Conservation (phyloP, 2,329 filamentous ascomycete species). For the Verticillium nonalfalfae region DNA sequence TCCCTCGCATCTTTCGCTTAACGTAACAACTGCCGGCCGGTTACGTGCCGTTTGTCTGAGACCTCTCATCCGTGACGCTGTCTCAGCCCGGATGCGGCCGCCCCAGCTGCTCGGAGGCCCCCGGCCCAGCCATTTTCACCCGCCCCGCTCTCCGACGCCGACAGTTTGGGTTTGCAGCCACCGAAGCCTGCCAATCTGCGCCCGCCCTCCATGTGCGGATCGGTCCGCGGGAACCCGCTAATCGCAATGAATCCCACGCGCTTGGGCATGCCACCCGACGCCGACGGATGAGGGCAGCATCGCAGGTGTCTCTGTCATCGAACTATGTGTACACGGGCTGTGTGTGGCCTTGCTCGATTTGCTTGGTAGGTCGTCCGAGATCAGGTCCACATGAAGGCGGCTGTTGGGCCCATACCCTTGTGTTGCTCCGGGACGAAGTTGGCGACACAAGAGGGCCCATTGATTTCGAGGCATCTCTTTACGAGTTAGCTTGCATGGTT, state of each 20-base stretch:
- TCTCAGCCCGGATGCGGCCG: constrained; percentile 1
- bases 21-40: constrained; percentile 1
- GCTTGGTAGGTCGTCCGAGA: neutral
- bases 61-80: neutral
- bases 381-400: neutral
- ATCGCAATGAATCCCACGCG: neutral
- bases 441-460: neutral
- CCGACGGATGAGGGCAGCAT: neutral
- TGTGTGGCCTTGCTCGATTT: neutral
- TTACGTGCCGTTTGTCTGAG: constrained; percentile 2
- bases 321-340: neutral
- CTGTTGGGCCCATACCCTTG: neutral
- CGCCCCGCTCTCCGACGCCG: neutral
- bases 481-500: neutral
- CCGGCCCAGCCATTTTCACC: neutral
- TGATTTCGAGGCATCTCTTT: neutral
- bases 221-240: neutral
- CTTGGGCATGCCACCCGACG: neutral
- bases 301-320: neutral
- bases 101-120: neutral
- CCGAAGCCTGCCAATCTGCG: neutral
- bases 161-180: neutral
- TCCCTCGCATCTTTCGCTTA: neutral
- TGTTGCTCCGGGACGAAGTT: neutral
- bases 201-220: neutral